Evolutionary conservation across 805 yeast genomes (phyloP).

Genomic region (Candida odintsovae): DNA sequence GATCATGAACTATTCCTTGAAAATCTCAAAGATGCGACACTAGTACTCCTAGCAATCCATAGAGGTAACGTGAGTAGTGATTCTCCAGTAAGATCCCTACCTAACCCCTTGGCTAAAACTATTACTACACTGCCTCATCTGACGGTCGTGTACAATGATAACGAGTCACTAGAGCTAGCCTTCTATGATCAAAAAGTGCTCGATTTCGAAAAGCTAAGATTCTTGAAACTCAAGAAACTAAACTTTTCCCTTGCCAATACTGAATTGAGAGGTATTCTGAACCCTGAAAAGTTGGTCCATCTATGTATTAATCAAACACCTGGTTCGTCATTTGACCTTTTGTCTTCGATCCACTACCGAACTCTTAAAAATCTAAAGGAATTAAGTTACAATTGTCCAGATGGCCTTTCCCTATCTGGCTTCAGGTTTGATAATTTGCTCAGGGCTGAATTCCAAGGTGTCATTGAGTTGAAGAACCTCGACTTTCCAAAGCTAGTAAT

Average conservation of each 20-base stretch:
- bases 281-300: not conserved
- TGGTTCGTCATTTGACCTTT: not conserved
- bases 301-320: too few relatives aligned
- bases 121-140: not conserved
- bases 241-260: not conserved
- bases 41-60: not conserved
- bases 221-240: not conserved
- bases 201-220: not conserved
- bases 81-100: not conserved
- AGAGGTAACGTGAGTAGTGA: not conserved
- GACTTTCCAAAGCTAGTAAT: not conserved
- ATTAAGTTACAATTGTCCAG: not conserved
- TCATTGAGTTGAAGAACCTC: not conserved
- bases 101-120: not conserved
- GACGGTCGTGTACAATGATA: not conserved
- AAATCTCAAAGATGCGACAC: not conserved
- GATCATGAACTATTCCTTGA: not conserved
- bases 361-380: not conserved
- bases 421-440: not conserved
- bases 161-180: not conserved
- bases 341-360: not conserved
- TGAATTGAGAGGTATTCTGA: not conserved
- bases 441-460: not conserved
- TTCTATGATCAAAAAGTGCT: not conserved
- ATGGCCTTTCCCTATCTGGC: not conserved